Base-by-base conservation (phyloP, 257 asterid species). In the Penstemon davidsonii region DNA sequence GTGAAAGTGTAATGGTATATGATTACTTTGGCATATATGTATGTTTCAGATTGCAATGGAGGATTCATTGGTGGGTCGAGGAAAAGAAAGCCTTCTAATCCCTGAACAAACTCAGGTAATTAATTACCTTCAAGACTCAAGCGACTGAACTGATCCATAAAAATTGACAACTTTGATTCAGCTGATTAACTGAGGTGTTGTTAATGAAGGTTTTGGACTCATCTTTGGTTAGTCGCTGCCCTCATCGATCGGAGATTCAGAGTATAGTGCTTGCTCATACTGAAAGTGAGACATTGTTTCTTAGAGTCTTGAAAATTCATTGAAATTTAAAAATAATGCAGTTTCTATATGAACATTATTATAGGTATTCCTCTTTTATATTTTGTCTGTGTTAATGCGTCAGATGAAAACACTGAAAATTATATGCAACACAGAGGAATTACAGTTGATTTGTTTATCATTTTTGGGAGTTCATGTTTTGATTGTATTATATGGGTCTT, bases 241-340 rank as follows among this genome's bases (percentile, higher is more conserved):
- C 96, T 19, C 99, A 93, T 74, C 89, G 91, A 13, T 80, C 85
- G 4, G 97, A 93, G 76, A 87, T 93, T 70, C 98, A 93, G 79
- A 86, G 97, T 65, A 76, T 90, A 19, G 87, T 70, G 73, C 87
- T 85, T 71, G 88, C 89, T 55, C 88, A 84, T 77, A 77, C 80
- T 55, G 86, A 83, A 76, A 73, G 97, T 87, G 79, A 84, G 89
- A 47, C 59, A 15, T 51, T 47, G 6, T 53, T 66, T 66, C 58
- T 64, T 70, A 9, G 36, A 55, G 33, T 5, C 11, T 50, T 8
- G 13, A 46, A 25, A 25, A 25, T 61, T 60, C 47, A 7, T 4
- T 41, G 46, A 47, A 39, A 60, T 60, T 40, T 60, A 11, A 60
- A 9, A 36, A 5, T 33, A 2, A 25, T 68, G 33, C 15, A 53